Evolutionary conservation across 1,284 basidiomycete species (phyloP), one percentile per base, ranked within the genome.

Genomic region (Trametes hirsuta): DNA sequence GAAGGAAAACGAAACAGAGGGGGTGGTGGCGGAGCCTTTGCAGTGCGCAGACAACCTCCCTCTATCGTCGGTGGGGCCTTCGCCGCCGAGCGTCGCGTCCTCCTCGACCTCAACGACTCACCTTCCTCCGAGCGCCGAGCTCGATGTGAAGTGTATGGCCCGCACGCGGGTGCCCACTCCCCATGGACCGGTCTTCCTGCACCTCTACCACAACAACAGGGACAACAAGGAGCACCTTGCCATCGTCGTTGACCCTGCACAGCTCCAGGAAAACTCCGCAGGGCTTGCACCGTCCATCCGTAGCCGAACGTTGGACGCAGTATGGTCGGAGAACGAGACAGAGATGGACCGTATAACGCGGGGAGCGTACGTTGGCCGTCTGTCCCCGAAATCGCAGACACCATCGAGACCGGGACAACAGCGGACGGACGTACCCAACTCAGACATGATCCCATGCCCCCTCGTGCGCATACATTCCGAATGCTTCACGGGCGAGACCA

Each of bases 401-500:
- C 77, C 86, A 0, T 89, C 86, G 11, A 72, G 75, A 18, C 82
- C 85, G 12, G 66, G 76, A 47, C 66, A 72, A 46, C 69, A 61
- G 56, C 66, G 66, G 56, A 55, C 53, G 52, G 53, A 59, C 56
- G 60, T 57, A 6, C 55, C 61, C n/a, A 41, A 15, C n/a, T 30
- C 55, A 9, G 72, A 78, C 55, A 66, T 69, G 34, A 72, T 88
- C 39, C 90, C 88, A 2, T 78, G 89, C 0, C 95, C 97, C 0
- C 85, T 99, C 53, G 89, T 99, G 36, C 87, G 97, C 22, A 96
- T 99, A 55, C 97, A 99, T 77, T 97, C 94, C 21, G 97, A 99
- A 74, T 99, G 97, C 75, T 99, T 96, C 76, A 99, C 97, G 0
- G 97, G 97, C 42, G 97, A 99, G 77, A 99, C 96, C 9, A 90